Conservation (phyloP, 2,329 filamentous ascomycete species). For the Colletotrichum orbiculare region DNA sequence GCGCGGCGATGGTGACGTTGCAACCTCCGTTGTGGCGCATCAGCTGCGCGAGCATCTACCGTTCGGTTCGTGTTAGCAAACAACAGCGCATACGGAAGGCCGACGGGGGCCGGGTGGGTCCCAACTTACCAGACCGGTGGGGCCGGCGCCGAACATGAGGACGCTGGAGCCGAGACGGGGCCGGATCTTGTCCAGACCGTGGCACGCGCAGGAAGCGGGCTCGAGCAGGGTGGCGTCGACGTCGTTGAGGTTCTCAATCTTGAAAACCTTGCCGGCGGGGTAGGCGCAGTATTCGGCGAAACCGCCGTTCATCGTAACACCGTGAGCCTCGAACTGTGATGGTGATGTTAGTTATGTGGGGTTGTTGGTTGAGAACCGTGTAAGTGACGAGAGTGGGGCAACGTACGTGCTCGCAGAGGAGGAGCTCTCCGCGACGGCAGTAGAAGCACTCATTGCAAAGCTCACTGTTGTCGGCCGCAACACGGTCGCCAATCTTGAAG, state of each 20-base stretch:
- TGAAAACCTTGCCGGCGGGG: constrained; percentile 68
- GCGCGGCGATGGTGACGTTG: constrained; percentile 76
- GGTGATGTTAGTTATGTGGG: constrained; percentile 1
- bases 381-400: neutral
- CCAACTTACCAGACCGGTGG: constrained; percentile 68
- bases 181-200: constrained; percentile 75
- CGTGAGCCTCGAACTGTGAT: constrained; percentile 69
- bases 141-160: constrained; percentile 74
- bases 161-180: constrained; percentile 74
- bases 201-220: constrained; percentile 77
- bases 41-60: constrained; percentile 67
- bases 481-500: constrained; percentile 71
- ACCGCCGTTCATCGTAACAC: constrained; percentile 75
- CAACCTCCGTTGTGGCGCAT: constrained; percentile 74
- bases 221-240: constrained; percentile 78
- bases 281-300: constrained; percentile 76
- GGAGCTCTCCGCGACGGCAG: constrained; percentile 74
- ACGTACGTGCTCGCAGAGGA: constrained; percentile 72
- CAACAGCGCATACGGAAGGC: neutral
- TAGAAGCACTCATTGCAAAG: constrained; percentile 80
- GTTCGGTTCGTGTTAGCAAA: neutral
- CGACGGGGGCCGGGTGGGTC: constrained; percentile 17
- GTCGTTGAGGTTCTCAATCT: constrained; percentile 72
- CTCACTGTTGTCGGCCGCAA: constrained; percentile 73
- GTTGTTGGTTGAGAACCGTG: neutral